Evolutionary conservation across 1,284 basidiomycete genomes (phyloP).

Genomic region (Heterobasidion parviporum): DNA sequence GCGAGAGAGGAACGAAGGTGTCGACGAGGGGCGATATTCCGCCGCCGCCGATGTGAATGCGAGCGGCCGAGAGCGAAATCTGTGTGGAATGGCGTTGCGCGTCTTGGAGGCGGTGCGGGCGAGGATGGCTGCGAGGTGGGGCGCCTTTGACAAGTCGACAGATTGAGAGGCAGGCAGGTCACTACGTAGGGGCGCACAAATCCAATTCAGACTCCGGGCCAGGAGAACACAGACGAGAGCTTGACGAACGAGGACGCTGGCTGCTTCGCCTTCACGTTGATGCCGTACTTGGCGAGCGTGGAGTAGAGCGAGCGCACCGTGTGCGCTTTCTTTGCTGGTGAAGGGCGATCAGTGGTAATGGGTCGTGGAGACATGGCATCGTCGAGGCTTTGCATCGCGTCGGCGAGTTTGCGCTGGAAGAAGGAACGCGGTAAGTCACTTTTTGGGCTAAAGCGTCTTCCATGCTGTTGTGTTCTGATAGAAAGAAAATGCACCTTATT

Average conservation of each 20-base stretch:
- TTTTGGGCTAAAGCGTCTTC: background rate
- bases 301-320: conserved; percentile 58
- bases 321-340: conserved; percentile 44
- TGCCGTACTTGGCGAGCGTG: conserved; percentile 67
- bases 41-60: conserved; percentile 20
- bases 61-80: conserved; percentile 13
- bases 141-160: conserved; percentile 43
- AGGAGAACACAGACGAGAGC: conserved; percentile 8
- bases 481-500: conserved; percentile 4
- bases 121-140: conserved; percentile 60
- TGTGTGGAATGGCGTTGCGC: conserved; percentile 41
- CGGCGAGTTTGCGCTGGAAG: conserved; percentile 61
- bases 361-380: conserved; percentile 36
- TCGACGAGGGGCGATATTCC: conserved; percentile 73
- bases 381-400: conserved; percentile 60
- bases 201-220: background rate
- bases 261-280: conserved; percentile 42
- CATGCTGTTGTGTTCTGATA: background rate
- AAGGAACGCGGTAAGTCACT: background rate
- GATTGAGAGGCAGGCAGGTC: conserved; percentile 13
- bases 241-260: conserved; percentile 28
- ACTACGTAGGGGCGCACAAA: conserved; percentile 10
- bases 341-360: conserved; percentile 27
- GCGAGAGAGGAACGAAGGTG: conserved; percentile 59
- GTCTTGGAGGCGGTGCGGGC: conserved; percentile 51